A percentile compares a stretch with the other conserved stretches of the same genome.
Evolutionary conservation across 257 asterid genomes (phyloP).

Genomic region (Misopates orontium): DNA sequence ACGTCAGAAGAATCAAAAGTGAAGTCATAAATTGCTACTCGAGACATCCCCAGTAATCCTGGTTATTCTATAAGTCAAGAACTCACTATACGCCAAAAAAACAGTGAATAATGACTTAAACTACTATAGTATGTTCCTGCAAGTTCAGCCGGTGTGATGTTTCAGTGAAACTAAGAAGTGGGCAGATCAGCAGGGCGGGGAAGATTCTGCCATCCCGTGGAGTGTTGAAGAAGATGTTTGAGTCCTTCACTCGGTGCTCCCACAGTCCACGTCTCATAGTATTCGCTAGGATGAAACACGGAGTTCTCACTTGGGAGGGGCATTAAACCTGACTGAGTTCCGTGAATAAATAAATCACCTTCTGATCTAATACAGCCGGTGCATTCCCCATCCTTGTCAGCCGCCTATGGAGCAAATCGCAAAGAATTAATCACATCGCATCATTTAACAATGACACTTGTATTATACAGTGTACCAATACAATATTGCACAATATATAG

Average conservation of each 20-base stretch:
- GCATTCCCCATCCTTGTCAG: slow-evolving; percentile 57
- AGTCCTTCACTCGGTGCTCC: slow-evolving; percentile 58
- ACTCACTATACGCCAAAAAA: too few species aligned
- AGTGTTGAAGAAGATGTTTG: slow-evolving; percentile 58
- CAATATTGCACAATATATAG: not conserved
- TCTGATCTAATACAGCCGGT: slow-evolving; percentile 70
- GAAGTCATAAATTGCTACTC: too few species aligned
- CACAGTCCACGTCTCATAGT: slow-evolving; percentile 60
- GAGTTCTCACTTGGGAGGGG: slow-evolving; percentile 31
- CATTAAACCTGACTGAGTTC: slow-evolving; percentile 55
- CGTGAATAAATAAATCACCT: slow-evolving; percentile 62
- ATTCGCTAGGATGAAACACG: slow-evolving; percentile 56
- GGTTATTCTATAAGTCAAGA: too few species aligned
- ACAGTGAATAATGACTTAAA: too few species aligned
- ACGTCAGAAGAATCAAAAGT: too few species aligned
- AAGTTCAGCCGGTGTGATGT: too few species aligned
- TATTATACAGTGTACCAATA: not conserved
- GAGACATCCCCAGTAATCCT: too few species aligned
- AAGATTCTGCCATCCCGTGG: slow-evolving; percentile 67
- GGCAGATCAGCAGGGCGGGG: slow-evolving; percentile 45
- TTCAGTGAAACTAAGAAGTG: slow-evolving; percentile 20
- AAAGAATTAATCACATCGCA: not conserved
- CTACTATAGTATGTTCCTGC: too few species aligned
- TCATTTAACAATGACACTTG: not conserved
- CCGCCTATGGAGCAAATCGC: slow-evolving; percentile 52